phyloP scores from a whole-genome alignment of 2,329 filamentous ascomycete species.

The Macroventuria anomochaeta region DNA sequence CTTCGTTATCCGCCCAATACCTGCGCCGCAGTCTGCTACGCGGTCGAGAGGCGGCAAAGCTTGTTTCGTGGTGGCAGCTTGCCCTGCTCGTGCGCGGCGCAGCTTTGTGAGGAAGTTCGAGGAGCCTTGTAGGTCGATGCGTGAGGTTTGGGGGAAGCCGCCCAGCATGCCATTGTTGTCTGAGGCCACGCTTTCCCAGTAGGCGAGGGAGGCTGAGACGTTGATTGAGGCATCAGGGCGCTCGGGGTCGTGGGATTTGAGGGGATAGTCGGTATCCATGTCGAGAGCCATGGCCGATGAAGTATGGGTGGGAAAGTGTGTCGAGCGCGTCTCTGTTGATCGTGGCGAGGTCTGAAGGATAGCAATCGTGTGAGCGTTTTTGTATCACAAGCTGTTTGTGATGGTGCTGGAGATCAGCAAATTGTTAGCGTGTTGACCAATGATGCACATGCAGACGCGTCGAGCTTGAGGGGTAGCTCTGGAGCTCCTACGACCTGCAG shows the following conservation, averaged over 20 bases:
- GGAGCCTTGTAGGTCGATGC: slow-evolving; percentile 74
- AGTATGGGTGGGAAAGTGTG: not conserved
- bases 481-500: not conserved
- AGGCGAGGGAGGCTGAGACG: slow-evolving; percentile 52
- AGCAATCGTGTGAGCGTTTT: not conserved
- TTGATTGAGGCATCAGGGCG: slow-evolving; percentile 54
- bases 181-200: slow-evolving; percentile 61
- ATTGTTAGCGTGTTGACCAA: slow-evolving; percentile 13
- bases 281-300: slow-evolving; percentile 27
- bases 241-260: slow-evolving; percentile 24
- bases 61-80: slow-evolving; percentile 29
- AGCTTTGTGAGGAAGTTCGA: slow-evolving; percentile 73
- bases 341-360: not conserved
- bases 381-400: not conserved
- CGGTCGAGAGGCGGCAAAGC: slow-evolving; percentile 43
- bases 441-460: slow-evolving; percentile 13
- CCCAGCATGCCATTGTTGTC: slow-evolving; percentile 80
- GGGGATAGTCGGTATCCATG: slow-evolving; percentile 36
- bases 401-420: not conserved
- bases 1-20: slow-evolving; percentile 83
- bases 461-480: slow-evolving; percentile 15
- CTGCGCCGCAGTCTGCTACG: slow-evolving; percentile 67
- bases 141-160: slow-evolving; percentile 70
- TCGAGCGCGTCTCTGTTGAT: not conserved
- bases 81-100: slow-evolving; percentile 44